Evolutionary conservation across 2,329 filamentous ascomycete genomes (phyloP).

Genomic region (Cyanodermella asteris): DNA sequence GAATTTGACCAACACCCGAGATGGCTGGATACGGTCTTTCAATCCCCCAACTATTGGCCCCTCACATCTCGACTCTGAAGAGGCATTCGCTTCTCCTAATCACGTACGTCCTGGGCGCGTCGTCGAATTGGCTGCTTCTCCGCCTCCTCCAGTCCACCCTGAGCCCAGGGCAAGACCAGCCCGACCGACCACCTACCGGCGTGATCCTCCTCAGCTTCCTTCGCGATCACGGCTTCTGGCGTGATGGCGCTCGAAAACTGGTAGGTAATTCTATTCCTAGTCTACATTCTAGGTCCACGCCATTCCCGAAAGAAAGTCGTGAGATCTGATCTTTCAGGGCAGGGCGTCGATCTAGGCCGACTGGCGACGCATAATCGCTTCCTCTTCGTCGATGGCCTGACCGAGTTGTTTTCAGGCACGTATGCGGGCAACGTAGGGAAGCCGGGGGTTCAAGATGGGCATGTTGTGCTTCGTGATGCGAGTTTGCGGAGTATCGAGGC

Average conservation of each 20-base stretch:
- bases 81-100: constrained; percentile 41
- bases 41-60: constrained; percentile 5
- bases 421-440: not conserved
- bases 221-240: constrained; percentile 60
- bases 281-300: too few relatives aligned
- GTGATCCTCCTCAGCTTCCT: constrained; percentile 70
- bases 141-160: constrained; percentile 32
- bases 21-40: too few relatives aligned
- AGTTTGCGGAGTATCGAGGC: constrained; percentile 1
- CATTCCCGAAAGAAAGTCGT: too few relatives aligned
- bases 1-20: too few relatives aligned
- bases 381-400: constrained; percentile 54
- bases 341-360: constrained; percentile 14
- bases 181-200: too few relatives aligned
- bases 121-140: constrained; percentile 42
- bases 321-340: constrained; percentile 1
- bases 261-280: constrained; percentile 23
- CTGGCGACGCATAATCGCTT: constrained; percentile 37
- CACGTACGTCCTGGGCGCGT: constrained; percentile 43
- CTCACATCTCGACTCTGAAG: constrained; percentile 21
- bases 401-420: constrained; percentile 27
- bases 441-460: constrained; percentile 6
- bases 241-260: constrained; percentile 42
- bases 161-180: too few relatives aligned
- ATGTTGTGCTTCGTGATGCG: constrained; percentile 8